Evolutionary conservation across 1,139 yeast species (phyloP).

Genomic region (Debaryomycetaceae sp.): DNA sequence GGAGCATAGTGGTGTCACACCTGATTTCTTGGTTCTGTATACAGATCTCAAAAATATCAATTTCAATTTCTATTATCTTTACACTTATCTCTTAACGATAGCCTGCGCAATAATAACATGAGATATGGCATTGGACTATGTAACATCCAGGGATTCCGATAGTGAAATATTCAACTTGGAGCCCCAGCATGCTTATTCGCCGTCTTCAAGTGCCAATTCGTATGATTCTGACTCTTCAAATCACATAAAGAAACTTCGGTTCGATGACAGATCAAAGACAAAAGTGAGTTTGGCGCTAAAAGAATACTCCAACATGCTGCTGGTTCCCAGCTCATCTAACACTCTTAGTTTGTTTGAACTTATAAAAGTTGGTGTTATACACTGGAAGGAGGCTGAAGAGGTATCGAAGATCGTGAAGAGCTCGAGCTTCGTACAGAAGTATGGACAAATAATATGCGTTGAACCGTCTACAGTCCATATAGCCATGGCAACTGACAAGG

Average conservation of each 20-base stretch:
- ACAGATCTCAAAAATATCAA: neutral
- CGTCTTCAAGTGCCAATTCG: conserved; percentile 5
- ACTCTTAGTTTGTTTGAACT: neutral
- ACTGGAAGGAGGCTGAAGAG: conserved; percentile 23
- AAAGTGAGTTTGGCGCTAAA: conserved; percentile 20
- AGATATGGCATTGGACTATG: neutral
- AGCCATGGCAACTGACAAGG: conserved; percentile 61
- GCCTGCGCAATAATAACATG: neutral
- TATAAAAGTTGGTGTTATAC: conserved; percentile 1
- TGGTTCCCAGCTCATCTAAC: neutral
- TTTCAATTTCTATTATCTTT: neutral
- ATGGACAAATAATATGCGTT: conserved; percentile 51
- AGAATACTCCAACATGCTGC: conserved; percentile 3
- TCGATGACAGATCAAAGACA: conserved; percentile 41
- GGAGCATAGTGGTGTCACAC: too few relatives aligned
- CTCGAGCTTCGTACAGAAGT: conserved; percentile 20
- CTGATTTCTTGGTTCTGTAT: neutral
- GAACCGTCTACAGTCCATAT: conserved; percentile 48
- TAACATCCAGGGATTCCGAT: neutral
- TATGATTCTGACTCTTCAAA: conserved; percentile 5
- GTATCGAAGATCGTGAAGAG: conserved; percentile 21
- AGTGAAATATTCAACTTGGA: neutral
- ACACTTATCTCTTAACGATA: neutral
- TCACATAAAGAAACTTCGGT: conserved; percentile 18
- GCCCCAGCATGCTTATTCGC: conserved; percentile 1